Evolutionary conservation across 2,329 filamentous ascomycete genomes (phyloP), one percentile per base, ranked within the genome.

Genomic region (Fusarium virguliforme): DNA sequence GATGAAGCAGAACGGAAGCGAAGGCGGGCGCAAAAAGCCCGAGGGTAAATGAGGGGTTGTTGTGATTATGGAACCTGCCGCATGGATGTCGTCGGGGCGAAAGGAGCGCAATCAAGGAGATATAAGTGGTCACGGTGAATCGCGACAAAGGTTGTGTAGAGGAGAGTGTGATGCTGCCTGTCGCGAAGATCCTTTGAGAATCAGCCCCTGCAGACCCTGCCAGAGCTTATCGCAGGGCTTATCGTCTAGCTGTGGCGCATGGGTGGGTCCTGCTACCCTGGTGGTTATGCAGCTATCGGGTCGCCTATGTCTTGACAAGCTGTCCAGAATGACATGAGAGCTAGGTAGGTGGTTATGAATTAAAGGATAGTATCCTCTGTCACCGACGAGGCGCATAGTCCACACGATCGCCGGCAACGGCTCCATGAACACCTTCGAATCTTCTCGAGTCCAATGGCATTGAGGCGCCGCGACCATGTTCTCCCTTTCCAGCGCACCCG

Each of bases 401-500:
- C 26, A 43, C 15, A 70, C 46, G 46, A 40, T 60, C 28, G 68
- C 64, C 64, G 43, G 48, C 62, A 57, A 63, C 67, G 67, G 68
- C 57, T 62, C 38, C 61, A 70, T 65, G 72, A 71, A 57, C 60
- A 50, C 32, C 56, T 15, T 60, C 38, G 37, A 68, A 58, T 53
- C 22, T 46, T 48, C 53, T 54, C 62, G 53, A 76, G 60, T 69
- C 75, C 75, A 75, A 80, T 79, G 78, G 79, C 79, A 74, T 64
- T 68, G 51, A 73, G 56, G 66, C 60, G 64, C 69, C 70, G 66
- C 70, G 70, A 76, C 53, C 67, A 91, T 91, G 89, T 90, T 91
- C 79, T 89, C 89, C 46, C 89, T 91, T 77, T 83, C 89, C 65
- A 84, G 87, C 65, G 93, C 94, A 78, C 96, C 96, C 76, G 94